Conservation (phyloP, 441 rosid species). For the Isatis lusitanica region DNA sequence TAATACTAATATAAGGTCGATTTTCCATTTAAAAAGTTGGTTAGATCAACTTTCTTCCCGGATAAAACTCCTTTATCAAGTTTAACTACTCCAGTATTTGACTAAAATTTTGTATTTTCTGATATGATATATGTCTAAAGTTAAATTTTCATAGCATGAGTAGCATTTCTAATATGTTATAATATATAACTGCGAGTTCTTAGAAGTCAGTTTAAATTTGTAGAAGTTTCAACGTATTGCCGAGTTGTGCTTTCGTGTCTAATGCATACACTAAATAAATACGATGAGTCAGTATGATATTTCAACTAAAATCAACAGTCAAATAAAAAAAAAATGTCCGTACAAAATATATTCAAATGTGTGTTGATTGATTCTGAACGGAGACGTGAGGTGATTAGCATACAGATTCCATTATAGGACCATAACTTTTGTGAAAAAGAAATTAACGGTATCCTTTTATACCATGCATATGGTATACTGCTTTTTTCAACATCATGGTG, state of each 20-base stretch:
- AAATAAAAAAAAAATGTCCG: not conserved
- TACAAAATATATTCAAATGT: not conserved
- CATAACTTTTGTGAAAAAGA: not conserved
- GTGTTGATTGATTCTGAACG: not conserved
- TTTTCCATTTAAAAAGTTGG: not conserved
- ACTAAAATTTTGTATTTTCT: not conserved
- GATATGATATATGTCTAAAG: not conserved
- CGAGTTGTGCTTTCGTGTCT: not conserved
- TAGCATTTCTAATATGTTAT: not conserved
- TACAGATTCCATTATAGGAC: not conserved
- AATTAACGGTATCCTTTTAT: not conserved
- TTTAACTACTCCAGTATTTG: not conserved
- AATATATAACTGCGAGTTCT: not conserved
- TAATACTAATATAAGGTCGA: not conserved
- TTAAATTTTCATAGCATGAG: not conserved
- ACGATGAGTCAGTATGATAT: not conserved
- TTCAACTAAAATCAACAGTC: not conserved
- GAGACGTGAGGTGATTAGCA: conserved; percentile 5
- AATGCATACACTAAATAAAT: not conserved
- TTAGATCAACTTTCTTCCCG: not conserved
- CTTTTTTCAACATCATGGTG: not conserved
- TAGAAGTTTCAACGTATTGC: not conserved
- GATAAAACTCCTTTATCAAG: not conserved
- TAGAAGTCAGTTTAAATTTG: not conserved
- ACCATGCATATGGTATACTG: not conserved